Conservation (phyloP, 306 rosid genomes). For the Alnus rubra region DNA sequence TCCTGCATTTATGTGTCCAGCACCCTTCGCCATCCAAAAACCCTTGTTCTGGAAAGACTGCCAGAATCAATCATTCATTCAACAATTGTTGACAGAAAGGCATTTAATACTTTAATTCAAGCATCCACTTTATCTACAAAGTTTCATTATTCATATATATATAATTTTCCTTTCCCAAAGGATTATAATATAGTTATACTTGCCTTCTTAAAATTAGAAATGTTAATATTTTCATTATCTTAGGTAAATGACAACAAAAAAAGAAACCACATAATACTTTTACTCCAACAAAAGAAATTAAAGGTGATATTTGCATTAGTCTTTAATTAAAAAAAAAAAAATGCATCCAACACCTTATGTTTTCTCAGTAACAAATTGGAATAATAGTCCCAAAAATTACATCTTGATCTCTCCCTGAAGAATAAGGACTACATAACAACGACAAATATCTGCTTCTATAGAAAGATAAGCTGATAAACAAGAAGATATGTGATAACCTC, state of each 20-base stretch:
- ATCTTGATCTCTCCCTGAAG: not conserved
- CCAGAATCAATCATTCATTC: slow-evolving; percentile 3
- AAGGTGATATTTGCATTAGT: not conserved
- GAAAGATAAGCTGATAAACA: not conserved
- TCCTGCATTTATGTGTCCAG: slow-evolving; percentile 49
- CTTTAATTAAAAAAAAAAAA: not conserved
- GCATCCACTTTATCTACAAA: not conserved
- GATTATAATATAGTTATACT: not conserved
- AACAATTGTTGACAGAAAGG: not conserved
- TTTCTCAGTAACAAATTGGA: not conserved
- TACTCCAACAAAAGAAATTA: not conserved
- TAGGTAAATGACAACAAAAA: not conserved
- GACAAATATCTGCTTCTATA: not conserved
- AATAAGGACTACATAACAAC: not conserved
- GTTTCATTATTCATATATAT: not conserved
- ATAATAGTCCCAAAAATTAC: not conserved
- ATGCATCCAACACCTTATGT: not conserved
- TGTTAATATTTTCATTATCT: not conserved
- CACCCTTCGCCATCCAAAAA: slow-evolving; percentile 63
- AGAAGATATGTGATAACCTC: not conserved
- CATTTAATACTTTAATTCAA: not conserved
- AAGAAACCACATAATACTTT: not conserved
- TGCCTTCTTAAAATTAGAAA: not conserved
- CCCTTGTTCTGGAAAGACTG: slow-evolving; percentile 69
- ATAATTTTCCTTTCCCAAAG: not conserved